These are phyloP conservation scores for Gentiana straminea DNA, from an alignment of 257 asterid species.

Conservation along the genomic window DNA sequence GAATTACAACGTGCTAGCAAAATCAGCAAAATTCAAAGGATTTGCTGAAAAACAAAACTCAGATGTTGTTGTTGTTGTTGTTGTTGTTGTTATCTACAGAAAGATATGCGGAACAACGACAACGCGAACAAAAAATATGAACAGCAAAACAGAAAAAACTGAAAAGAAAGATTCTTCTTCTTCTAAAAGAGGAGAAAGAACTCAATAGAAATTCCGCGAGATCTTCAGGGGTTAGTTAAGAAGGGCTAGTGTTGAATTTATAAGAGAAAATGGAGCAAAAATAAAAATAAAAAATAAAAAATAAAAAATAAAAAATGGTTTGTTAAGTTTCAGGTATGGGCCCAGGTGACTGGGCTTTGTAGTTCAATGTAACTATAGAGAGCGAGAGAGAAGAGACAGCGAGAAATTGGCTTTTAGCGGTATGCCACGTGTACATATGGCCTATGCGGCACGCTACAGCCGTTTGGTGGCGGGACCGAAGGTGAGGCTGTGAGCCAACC, in stretches of 20 bases:
- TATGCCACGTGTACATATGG: constrained; percentile 37
- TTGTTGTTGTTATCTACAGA: neutral
- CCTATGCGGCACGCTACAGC: constrained; percentile 56
- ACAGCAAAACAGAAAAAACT: too few relatives aligned
- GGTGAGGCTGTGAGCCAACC: neutral
- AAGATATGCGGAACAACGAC: neutral
- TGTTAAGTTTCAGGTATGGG: neutral
- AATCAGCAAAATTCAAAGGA: too few relatives aligned
- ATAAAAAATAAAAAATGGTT: neutral
- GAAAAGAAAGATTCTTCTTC: too few relatives aligned
- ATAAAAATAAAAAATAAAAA: neutral
- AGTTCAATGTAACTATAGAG: neutral
- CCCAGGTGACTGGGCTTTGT: neutral
- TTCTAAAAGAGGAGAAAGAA: too few relatives aligned
- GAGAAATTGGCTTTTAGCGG: neutral
- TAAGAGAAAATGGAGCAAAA: constrained; percentile 20
- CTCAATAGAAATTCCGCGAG: too few relatives aligned
- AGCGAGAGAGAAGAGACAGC: constrained; percentile 11
- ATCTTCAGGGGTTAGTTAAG: constrained; percentile 8
- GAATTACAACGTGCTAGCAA: too few relatives aligned
- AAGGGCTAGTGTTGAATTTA: constrained; percentile 31
- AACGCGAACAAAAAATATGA: neutral
- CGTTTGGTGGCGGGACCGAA: constrained; percentile 51
- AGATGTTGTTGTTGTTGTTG: neutral
- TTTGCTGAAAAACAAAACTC: neutral